Base-by-base conservation (phyloP, 2,329 filamentous ascomycete genomes). In the Coniella vitis region DNA sequence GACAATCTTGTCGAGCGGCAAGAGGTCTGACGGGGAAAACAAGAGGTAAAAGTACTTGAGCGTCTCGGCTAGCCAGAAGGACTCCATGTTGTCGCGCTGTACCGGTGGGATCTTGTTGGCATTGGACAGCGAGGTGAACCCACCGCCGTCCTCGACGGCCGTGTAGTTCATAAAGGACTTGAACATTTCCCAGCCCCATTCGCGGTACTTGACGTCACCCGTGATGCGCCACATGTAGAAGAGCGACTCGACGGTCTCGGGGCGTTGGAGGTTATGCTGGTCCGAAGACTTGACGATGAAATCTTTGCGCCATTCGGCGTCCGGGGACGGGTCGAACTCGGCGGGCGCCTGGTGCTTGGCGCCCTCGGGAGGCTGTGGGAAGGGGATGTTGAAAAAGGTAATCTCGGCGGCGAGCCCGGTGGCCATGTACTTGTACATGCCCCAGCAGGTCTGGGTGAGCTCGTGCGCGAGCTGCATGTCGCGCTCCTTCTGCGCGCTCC, bases 171-270 rank as follows among this genome's bases (percentile, higher is more conserved):
- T 75, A 63, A 98, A 98, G 1, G 85, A 83, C 64, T 88, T 83
- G 71, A 98, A 98, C 84, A 98, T 97, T 58, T 95, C 85, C 93
- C 93, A 98, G 13, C 93, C 93, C 91, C 91, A 97, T 60, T 96
- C 83, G 21, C 93, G 81, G 67, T 98, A 98, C 56, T 82, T 84
- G 35, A 79, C 73, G 54, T 98, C 90, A 21, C 87, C 88, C 1
- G 93, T 98, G 65, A 98, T 95, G 54, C 93, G 84, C 86, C 91
- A 98, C 90, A 98, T 95, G 71, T 97, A 95, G 61, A 98, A 90
- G 53, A 98, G 71, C 52, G 84, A 90, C 70, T 98, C 93, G n/a
- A 96, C 84, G 0, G 93, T 96, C 71, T 98, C 93, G 0, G 93
- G 93, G 29, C 93, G 81, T 68, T 97, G 93, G 31, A 98, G 75